phyloP scores from a whole-genome alignment of 1,139 yeast species.

The Pichia sp. region DNA sequence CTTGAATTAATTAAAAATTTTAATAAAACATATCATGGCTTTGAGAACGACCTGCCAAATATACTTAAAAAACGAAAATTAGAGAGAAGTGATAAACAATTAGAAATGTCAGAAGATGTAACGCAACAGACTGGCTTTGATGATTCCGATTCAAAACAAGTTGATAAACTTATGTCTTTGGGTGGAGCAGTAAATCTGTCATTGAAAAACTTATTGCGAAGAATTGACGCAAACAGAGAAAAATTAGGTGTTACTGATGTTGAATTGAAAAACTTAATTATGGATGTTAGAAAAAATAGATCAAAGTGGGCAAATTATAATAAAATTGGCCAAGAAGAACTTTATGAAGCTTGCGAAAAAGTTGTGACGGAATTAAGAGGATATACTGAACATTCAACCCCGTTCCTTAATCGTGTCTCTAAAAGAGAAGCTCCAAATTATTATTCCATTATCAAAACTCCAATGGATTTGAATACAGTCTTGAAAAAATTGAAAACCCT shows the following conservation, averaged over 20 bases:
- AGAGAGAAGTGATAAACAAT: constrained; percentile 71
- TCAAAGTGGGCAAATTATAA: constrained; percentile 98
- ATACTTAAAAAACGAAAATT: constrained; percentile 68
- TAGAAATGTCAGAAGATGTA: constrained; percentile 37
- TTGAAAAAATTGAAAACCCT: constrained; percentile 79
- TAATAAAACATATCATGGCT: constrained; percentile 69
- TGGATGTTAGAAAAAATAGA: constrained; percentile 90
- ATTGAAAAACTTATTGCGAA: constrained; percentile 68
- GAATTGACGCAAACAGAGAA: constrained; percentile 75
- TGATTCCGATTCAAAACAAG: constrained; percentile 20
- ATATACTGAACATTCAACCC: constrained; percentile 94
- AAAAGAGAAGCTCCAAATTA: constrained; percentile 98
- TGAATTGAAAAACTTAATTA: constrained; percentile 76
- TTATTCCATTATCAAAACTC: constrained; percentile 79
- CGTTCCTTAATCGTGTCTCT: constrained; percentile 88
- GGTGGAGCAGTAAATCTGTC: constrained; percentile 81
- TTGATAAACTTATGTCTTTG: constrained; percentile 40
- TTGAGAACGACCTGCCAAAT: constrained; percentile 79
- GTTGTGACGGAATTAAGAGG: constrained; percentile 87
- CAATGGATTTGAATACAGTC: constrained; percentile 96
- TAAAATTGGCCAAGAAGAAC: constrained; percentile 91
- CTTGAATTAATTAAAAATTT: constrained; percentile 38
- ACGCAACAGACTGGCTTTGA: constrained; percentile 17
- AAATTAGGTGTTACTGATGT: constrained; percentile 70
- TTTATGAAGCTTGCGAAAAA: constrained; percentile 95